Base-by-base conservation (phyloP, 2,329 filamentous ascomycete species). In the Paraconiothyrium brasiliense region DNA sequence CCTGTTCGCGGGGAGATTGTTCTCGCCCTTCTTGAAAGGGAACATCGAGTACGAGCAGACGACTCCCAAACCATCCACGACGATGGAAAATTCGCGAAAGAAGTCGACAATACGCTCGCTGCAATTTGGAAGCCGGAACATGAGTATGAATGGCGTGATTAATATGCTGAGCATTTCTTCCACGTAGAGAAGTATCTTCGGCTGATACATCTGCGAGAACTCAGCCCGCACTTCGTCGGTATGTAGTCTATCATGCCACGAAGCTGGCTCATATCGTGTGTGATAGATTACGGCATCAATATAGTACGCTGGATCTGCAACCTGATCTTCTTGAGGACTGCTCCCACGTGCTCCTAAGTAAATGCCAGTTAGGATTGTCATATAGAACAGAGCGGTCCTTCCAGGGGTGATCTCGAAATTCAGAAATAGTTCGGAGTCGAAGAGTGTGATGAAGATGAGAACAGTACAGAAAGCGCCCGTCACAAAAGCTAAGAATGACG, bases 1-100 rank as follows among this genome's bases (percentile, higher is more conserved):
- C 70, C 78, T 67, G 61, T 80, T 79, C 68, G 78, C 62, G 63
- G 77, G 67, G n/a, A 79, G 78, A 66, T 84, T 85, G 51, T 87
- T 85, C 24, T 90, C 84, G 27, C 90, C 91, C 76, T 93, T 94
- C 78, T 97, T 94, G 81, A 98, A 98, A 66, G 97, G 92, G 72
- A 99, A 99, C 39, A 97, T 93, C 3, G 95, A 95, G 80, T 97
- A 98, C 1, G 94, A 97, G 79, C 95, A 99, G 11, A 98, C 93
- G 67, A 97, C 94, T 24, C 95, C 95, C 39, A 99, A 86, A 0
- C 95, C 95, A 73, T 99, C 95, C 16, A 99, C 94, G 70, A 99
- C 94, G 24, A 99, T 89, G 0, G 95, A 98, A 70, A 98, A 97
- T 76, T 99, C 95, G 43, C 95, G 90, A 83, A 99, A 98, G 79